Conservation (phyloP, 768 basidiomycete species). For the Asterophora lycoperdoides region DNA sequence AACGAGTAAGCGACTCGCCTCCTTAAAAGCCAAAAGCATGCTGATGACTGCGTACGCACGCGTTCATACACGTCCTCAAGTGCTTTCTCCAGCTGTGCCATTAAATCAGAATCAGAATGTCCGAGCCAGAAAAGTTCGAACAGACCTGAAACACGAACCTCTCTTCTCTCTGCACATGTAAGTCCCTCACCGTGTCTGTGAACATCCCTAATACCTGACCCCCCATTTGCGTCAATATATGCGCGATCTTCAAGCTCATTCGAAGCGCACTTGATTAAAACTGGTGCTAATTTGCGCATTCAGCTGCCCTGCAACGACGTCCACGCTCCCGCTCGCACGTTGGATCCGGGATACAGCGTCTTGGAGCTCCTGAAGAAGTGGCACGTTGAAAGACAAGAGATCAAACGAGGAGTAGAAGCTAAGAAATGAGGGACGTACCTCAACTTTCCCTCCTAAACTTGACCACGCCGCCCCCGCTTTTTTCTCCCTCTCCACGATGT, state of each 20-base stretch:
- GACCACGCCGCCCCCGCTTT: too few relatives aligned
- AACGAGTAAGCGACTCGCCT: neutral
- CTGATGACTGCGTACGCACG: neutral
- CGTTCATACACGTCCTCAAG: constrained; percentile 9
- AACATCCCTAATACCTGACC: constrained; percentile 7
- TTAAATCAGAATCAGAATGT: too few relatives aligned
- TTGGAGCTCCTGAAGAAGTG: constrained; percentile 16
- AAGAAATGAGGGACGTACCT: neutral
- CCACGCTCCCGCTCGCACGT: constrained; percentile 1
- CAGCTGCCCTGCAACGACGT: neutral
- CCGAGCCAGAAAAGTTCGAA: too few relatives aligned
- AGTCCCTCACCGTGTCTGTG: neutral
- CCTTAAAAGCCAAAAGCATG: neutral
- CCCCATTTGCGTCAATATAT: neutral
- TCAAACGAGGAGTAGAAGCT: neutral
- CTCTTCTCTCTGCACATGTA: constrained; percentile 4
- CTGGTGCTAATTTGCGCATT: neutral
- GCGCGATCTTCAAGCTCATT: too few relatives aligned
- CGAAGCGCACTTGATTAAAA: constrained; percentile 5
- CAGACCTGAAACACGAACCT: constrained; percentile 9
- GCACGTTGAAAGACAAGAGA: too few relatives aligned
- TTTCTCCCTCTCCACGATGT: constrained; percentile 25
- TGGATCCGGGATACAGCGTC: constrained; percentile 9
- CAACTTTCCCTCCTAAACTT: too few relatives aligned
- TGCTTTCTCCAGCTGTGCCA: neutral